These are phyloP conservation scores for Westerdykella aurantiaca DNA, from an alignment of 2,329 filamentous ascomycete genomes.

Conservation along the genomic window DNA sequence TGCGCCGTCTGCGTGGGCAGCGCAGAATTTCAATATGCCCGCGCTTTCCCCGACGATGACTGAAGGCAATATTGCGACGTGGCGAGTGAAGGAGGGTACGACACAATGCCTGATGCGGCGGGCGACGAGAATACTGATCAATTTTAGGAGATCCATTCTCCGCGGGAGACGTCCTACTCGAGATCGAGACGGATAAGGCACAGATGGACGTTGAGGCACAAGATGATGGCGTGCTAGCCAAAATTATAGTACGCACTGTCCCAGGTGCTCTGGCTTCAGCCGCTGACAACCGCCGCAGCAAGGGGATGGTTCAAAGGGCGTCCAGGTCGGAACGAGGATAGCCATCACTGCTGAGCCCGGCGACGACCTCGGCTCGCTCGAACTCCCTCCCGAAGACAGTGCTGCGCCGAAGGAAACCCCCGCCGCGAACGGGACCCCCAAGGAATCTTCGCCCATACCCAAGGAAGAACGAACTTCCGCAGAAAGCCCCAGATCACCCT, in stretches of 20 bases:
- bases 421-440: conserved; percentile 25
- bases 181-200: conserved; percentile 92
- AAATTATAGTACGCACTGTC: conserved; percentile 56
- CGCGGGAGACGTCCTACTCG: conserved; percentile 79
- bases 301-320: conserved; percentile 65
- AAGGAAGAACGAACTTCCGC: conserved; percentile 34
- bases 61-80: conserved; percentile 79
- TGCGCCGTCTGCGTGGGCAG: conserved; percentile 59
- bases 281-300: conserved; percentile 35
- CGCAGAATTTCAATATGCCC: conserved; percentile 86
- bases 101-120: background rate
- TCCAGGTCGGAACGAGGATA: conserved; percentile 75
- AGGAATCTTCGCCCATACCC: conserved; percentile 17
- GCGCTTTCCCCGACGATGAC: conserved; percentile 91
- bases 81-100: conserved; percentile 75
- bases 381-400: conserved; percentile 65
- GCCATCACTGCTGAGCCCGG: conserved; percentile 75
- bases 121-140: conserved; percentile 12
- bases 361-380: conserved; percentile 68
- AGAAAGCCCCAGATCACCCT: conserved; percentile 24
- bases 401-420: conserved; percentile 40
- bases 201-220: conserved; percentile 93
- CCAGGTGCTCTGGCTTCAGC: background rate
- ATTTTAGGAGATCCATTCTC: conserved; percentile 62
- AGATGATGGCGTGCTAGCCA: conserved; percentile 79